Evolutionary conservation across 768 basidiomycete species (phyloP), one percentile per base, ranked within the genome.

Genomic region (Boletus vinaceobasis): DNA sequence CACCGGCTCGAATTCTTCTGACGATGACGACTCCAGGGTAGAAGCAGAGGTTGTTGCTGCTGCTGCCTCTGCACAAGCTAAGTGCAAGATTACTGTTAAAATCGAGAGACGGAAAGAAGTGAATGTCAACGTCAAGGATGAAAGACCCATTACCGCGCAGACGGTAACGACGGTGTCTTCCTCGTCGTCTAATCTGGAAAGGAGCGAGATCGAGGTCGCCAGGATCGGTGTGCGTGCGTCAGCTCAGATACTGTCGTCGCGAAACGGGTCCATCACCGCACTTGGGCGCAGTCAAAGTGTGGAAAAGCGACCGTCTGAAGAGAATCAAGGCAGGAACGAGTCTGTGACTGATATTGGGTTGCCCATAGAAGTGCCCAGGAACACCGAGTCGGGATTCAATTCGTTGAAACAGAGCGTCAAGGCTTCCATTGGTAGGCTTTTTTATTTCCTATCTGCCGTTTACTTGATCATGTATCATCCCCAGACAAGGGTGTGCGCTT

Each of bases 371-470:
- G 46, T 56, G 11, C 50, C 33, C 37, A 59, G 69, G 50, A 58
- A 58, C 27, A 53, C 38, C 44, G 78, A 77, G 56, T 75, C 76
- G 8, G 76, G 74, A 11, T 65, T 82, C 32, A 72, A 63, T 47
- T 75, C 78, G 31, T 74, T 90, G 59, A 88, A 79, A 69, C 88
- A 90, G 60, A 84, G 82, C 55, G 77, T 92, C 60, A 87, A 81
- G 67, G 76, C 79, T 55, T 92, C 90, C 1, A 84, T 92, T 56
- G 88, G 90, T 88, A 60, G 35, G 77, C 70, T 14, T 21, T 15
- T 21, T 26, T 73, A 15, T 26, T 43, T 0, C 32, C 1, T 47
- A 29, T 29, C 21, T 39, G 37, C 17, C 27, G 26, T 46, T 33
- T 15, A 27, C 13, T 48, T 52, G 53, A 48, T 57, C 2, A 40